phyloP scores from a whole-genome alignment of 2,329 filamentous ascomycete species.

The Trichophaea hybrida region DNA sequence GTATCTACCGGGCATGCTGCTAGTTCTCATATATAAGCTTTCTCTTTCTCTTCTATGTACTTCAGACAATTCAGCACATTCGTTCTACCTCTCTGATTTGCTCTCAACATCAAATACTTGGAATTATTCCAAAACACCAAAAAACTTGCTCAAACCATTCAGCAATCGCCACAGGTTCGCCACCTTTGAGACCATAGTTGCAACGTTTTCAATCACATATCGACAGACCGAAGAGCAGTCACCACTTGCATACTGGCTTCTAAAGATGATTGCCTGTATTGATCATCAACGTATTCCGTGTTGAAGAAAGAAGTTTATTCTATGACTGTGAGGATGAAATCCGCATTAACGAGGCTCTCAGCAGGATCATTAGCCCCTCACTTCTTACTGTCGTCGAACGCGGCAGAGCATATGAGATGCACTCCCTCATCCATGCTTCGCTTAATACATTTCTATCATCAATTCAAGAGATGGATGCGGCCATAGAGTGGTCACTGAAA shows the following conservation, averaged over 20 bases:
- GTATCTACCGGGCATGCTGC: too few species aligned
- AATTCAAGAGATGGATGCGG: not conserved
- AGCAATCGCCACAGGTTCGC: too few species aligned
- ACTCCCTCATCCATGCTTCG: not conserved
- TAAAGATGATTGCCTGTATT: not conserved
- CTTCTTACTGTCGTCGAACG: not conserved
- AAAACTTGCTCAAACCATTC: too few species aligned
- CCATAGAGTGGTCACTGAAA: not conserved
- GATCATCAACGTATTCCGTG: not conserved
- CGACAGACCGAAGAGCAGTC: too few species aligned
- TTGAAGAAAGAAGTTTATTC: not conserved
- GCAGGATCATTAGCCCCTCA: not conserved
- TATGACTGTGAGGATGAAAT: not conserved
- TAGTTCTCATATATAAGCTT: too few species aligned
- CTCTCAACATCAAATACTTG: too few species aligned
- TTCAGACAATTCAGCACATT: too few species aligned
- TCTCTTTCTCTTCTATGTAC: too few species aligned
- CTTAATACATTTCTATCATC: not conserved
- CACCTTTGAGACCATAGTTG: too few species aligned
- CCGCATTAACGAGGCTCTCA: not conserved
- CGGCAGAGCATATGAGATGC: not conserved
- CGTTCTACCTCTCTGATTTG: too few species aligned
- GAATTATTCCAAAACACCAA: too few species aligned
- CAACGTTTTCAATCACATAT: too few species aligned
- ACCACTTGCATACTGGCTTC: not conserved